Percentiles rank a stretch among this genome's conserved stretches.
phyloP scores from a whole-genome alignment of 305 asterid species.

The Fraxinus ornus region DNA sequence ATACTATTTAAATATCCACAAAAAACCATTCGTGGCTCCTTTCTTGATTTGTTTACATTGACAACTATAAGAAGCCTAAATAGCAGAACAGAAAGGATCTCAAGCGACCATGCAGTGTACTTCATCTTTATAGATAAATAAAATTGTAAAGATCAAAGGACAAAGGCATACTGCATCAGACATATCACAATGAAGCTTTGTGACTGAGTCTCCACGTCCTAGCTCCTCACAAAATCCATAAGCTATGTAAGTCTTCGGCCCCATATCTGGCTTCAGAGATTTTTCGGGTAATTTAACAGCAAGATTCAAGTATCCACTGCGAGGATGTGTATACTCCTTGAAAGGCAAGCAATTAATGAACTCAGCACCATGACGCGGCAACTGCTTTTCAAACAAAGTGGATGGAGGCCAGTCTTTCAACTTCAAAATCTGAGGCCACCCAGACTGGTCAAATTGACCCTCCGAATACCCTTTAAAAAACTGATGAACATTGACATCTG shows the following conservation, averaged over 20 bases:
- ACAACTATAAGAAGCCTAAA: not conserved
- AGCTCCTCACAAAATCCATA: slow-evolving; percentile 58
- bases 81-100: not conserved
- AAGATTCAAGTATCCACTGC: slow-evolving; percentile 51
- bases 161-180: slow-evolving; percentile 59
- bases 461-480: slow-evolving; percentile 50
- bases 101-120: not conserved
- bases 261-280: slow-evolving; percentile 64
- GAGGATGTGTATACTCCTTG: slow-evolving; percentile 65
- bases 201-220: slow-evolving; percentile 78
- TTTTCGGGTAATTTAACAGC: slow-evolving; percentile 42
- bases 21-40: not conserved
- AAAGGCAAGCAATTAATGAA: slow-evolving; percentile 64
- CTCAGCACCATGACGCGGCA: slow-evolving; percentile 69
- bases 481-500: slow-evolving; percentile 41
- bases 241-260: slow-evolving; percentile 75
- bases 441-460: slow-evolving; percentile 29
- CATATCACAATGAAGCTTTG: slow-evolving; percentile 72
- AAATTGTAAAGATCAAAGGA: not conserved
- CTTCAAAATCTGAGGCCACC: slow-evolving; percentile 66
- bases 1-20: not conserved
- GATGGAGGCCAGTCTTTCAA: slow-evolving; percentile 80
- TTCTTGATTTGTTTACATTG: not conserved
- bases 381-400: slow-evolving; percentile 48
- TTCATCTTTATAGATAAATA: not conserved